Conservation (phyloP, 1,139 yeast species). For the Pneumocystis sp. region DNA sequence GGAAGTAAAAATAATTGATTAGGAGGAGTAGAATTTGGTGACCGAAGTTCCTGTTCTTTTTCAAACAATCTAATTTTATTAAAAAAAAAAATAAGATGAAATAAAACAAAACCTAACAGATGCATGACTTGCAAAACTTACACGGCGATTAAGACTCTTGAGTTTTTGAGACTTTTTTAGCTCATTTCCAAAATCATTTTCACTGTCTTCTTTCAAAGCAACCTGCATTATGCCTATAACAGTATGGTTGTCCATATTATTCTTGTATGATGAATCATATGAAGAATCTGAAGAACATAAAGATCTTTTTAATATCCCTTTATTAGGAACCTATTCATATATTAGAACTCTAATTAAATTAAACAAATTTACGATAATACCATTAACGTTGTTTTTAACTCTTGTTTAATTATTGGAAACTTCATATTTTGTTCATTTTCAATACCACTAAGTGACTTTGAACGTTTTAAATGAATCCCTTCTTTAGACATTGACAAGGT, state of each 20-base stretch:
- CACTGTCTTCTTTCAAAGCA: slow-evolving; percentile 11
- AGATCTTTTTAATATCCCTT: slow-evolving; percentile 1
- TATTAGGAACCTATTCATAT: neutral
- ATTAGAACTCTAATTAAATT: neutral
- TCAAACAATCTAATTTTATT: slow-evolving; percentile 1
- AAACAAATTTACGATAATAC: neutral
- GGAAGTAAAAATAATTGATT: neutral
- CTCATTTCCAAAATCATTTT: slow-evolving; percentile 1
- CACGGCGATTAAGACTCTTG: slow-evolving; percentile 15
- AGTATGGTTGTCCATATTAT: slow-evolving; percentile 12
- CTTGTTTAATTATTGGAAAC: neutral
- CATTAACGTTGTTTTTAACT: neutral
- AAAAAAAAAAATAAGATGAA: neutral
- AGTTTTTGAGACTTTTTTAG: slow-evolving; percentile 1
- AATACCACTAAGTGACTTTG: neutral
- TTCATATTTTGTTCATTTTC: neutral
- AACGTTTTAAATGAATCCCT: neutral
- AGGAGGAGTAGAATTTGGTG: neutral
- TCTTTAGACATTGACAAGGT: neutral
- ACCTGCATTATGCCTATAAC: slow-evolving; percentile 17
- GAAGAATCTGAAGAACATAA: neutral
- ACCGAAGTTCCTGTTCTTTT: slow-evolving; percentile 7
- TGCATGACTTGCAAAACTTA: slow-evolving; percentile 17
- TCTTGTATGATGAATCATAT: neutral
- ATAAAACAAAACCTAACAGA: slow-evolving; percentile 11